A percentile compares a stretch with the other conserved stretches of the same genome.
Evolutionary conservation across 2,329 filamentous ascomycete genomes (phyloP).

Genomic region (Penicillium aurantiogriseum): DNA sequence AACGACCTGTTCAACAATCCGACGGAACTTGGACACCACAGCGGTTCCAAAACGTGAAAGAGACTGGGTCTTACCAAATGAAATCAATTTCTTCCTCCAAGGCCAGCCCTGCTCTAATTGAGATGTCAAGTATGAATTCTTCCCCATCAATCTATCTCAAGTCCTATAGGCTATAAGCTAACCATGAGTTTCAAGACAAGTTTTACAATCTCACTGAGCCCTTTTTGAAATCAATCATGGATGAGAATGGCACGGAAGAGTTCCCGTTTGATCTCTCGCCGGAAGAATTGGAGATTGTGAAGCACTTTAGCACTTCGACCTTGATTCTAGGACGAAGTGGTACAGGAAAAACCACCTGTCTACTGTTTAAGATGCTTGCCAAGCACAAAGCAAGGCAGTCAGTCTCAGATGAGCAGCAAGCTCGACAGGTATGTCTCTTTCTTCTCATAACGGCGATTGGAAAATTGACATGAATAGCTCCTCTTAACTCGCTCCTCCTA

Average conservation of each 20-base stretch:
- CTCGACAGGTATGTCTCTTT: constrained; percentile 18
- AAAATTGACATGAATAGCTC: constrained; percentile 17
- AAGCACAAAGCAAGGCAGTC: constrained; percentile 22
- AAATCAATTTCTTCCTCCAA: not conserved
- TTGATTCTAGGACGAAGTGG: constrained; percentile 35
- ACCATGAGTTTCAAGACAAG: constrained; percentile 20
- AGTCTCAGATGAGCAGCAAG: constrained; percentile 3
- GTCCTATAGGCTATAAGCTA: not conserved
- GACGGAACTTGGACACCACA: constrained; percentile 16
- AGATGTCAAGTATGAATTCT: constrained; percentile 16
- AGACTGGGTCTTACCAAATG: not conserved
- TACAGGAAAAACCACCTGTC: constrained; percentile 35
- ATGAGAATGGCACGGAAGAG: constrained; percentile 19
- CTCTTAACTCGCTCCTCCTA: constrained; percentile 31
- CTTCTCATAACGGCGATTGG: not conserved
- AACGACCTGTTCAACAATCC: constrained; percentile 9
- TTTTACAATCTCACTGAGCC: constrained; percentile 32
- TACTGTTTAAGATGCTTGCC: constrained; percentile 31
- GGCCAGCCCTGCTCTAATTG: constrained; percentile 6
- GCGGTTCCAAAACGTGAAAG: not conserved
- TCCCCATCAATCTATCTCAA: too few relatives aligned
- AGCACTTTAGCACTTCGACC: constrained; percentile 24
- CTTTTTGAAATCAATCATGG: constrained; percentile 23
- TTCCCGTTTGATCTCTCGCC: constrained; percentile 34
- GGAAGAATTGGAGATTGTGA: constrained; percentile 29